Evolutionary conservation across 768 basidiomycete species (phyloP), one percentile per base, ranked within the genome.

Genomic region (Suillus tomentosus): DNA sequence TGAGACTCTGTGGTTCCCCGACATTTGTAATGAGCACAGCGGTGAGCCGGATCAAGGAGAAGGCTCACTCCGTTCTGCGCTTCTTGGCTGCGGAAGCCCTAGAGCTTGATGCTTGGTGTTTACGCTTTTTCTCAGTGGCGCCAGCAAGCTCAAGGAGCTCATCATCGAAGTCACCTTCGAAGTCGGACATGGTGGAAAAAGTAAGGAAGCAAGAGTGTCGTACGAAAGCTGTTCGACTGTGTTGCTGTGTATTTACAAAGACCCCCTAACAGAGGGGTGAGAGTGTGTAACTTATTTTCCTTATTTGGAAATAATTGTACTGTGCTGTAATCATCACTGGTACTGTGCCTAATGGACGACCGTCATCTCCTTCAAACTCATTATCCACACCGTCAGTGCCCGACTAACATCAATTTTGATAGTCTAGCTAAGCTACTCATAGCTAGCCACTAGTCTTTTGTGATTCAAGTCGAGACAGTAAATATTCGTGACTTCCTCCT

Each of bases 141-240:
- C 89, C 92, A 0, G 90, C 90, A 51, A 95, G 88, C 70, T 85
- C 91, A 50, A 95, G 87, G 34, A 95, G 86, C 73, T 94, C 90
- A 69, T 92, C 90, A 71, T 80, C 80, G 54, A 85, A 78, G 67
- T 85, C 78, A 36, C 80, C 80, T 70, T 84, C 82, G 53, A 81
- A 78, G 73, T 83, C 83, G 48, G 84, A 82, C 83, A 84, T 83
- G 65, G 66, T 66, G 22, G 61, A 51, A 65, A 54, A 42, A 31
- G 50, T 36, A 34, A 54, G 51, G 60, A 45, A 27, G 40, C 10
- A 13, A 54, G 40, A 57, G 39, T 57, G 56, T 31, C 13, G 31
- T 54, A 54, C 53, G 17, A 54, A 13, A 54, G 34, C 34, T 13
- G 17, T 36, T 54, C 53, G 53, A 54, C 51, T n/a, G 17, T 31